These are phyloP conservation scores for Ottelia alismoides DNA, from an alignment of 106 monocot species.

Conservation along the genomic window DNA sequence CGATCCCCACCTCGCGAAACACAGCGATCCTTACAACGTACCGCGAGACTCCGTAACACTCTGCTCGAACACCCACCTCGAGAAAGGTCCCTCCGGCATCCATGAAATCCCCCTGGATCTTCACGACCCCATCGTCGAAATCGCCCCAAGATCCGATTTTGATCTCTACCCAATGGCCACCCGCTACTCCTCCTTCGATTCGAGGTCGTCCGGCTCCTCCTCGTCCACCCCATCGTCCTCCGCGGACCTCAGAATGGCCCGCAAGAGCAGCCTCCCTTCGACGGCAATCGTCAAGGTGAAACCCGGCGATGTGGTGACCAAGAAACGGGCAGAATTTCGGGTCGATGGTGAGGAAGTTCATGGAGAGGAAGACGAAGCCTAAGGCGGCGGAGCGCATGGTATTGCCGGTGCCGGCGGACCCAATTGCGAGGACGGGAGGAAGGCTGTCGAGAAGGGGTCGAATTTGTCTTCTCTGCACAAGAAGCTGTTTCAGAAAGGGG, in stretches of 20 bases:
- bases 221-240: conserved; percentile 4
- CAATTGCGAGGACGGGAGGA: conserved; percentile 22
- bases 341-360: conserved; percentile 48
- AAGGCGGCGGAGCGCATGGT: conserved; percentile 2
- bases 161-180: conserved; percentile 12
- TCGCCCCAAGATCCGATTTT: too few species aligned
- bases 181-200: conserved; percentile 39
- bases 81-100: too few species aligned
- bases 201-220: conserved; percentile 16
- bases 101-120: too few species aligned
- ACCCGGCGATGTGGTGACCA: neutral
- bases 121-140: too few species aligned
- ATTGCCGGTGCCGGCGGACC: conserved; percentile 12
- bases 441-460: conserved; percentile 23
- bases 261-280: neutral
- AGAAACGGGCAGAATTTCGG: conserved; percentile 31
- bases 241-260: neutral
- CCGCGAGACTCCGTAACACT: too few species aligned
- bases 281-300: too few species aligned
- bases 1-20: too few species aligned
- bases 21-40: too few species aligned
- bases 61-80: too few species aligned
- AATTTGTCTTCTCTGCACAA: conserved; percentile 34
- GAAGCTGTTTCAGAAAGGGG: conserved; percentile 71
- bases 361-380: too few species aligned